Evolutionary conservation across 345 rosid genomes (phyloP).

Genomic region (Gossypium rotundifolium): DNA sequence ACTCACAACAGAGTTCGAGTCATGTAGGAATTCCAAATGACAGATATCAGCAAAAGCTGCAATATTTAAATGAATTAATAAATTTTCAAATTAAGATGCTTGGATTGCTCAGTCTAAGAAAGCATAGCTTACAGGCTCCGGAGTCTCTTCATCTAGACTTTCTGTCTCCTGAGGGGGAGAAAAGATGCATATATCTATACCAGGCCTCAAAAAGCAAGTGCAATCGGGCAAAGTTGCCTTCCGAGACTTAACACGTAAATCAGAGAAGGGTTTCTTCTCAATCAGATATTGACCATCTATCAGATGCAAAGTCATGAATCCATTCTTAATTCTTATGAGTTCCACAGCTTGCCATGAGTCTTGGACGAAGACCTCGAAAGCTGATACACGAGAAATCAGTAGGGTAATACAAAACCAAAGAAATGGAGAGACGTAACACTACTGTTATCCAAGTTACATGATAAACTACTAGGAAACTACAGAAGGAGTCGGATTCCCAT

Average conservation of each 20-base stretch:
- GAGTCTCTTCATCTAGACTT: constrained; percentile 25
- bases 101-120: not conserved
- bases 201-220: constrained; percentile 65
- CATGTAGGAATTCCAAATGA: not conserved
- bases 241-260: constrained; percentile 68
- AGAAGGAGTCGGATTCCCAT: not conserved
- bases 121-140: constrained; percentile 35
- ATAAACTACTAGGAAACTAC: not conserved
- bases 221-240: constrained; percentile 56
- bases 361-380: constrained; percentile 57
- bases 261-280: constrained; percentile 41
- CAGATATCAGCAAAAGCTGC: not conserved
- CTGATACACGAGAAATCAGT: constrained; percentile 30
- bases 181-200: constrained; percentile 69
- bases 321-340: constrained; percentile 43
- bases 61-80: not conserved
- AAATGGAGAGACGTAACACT: not conserved
- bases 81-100: not conserved
- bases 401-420: not conserved
- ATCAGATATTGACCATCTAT: constrained; percentile 23
- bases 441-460: not conserved
- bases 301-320: constrained; percentile 39
- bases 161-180: constrained; percentile 18
- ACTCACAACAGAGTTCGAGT: no score
- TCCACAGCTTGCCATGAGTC: constrained; percentile 68